phyloP scores from a whole-genome alignment of 495 filamentous ascomycete species.

The Astrocystis sublimbata region DNA sequence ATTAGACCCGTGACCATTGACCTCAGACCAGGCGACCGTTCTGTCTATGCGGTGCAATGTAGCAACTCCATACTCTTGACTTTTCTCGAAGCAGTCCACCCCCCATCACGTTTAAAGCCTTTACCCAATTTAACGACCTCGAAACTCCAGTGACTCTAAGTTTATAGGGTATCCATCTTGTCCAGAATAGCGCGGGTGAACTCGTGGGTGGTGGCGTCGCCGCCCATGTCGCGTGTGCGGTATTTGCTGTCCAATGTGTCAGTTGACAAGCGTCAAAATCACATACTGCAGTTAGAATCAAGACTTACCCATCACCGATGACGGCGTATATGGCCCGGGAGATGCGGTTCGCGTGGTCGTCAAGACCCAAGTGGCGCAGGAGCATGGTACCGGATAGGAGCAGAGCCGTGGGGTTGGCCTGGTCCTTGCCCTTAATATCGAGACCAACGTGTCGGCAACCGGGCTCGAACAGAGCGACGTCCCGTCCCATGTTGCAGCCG shows the following conservation, averaged over 20 bases:
- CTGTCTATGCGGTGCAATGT: slow-evolving; percentile 1
- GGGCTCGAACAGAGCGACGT: slow-evolving; percentile 97
- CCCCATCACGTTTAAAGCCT: background rate
- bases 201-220: slow-evolving; percentile 82
- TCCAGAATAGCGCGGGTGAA: slow-evolving; percentile 91
- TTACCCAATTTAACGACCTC: background rate
- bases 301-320: slow-evolving; percentile 84
- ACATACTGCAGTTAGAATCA: background rate
- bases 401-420: slow-evolving; percentile 96
- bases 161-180: slow-evolving; percentile 74
- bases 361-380: slow-evolving; percentile 90
- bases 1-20: background rate
- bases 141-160: background rate
- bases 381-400: slow-evolving; percentile 95
- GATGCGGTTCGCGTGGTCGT: slow-evolving; percentile 97
- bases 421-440: slow-evolving; percentile 98
- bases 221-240: slow-evolving; percentile 94
- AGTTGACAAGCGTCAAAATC: slow-evolving; percentile 20
- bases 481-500: slow-evolving; percentile 98
- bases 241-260: slow-evolving; percentile 59
- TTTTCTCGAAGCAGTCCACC: background rate
- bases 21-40: no score
- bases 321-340: slow-evolving; percentile 97
- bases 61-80: background rate
- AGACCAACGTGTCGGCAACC: slow-evolving; percentile 98